phyloP scores from a whole-genome alignment of 2,329 filamentous ascomycete species.

The Tolypocladium capitatum region DNA sequence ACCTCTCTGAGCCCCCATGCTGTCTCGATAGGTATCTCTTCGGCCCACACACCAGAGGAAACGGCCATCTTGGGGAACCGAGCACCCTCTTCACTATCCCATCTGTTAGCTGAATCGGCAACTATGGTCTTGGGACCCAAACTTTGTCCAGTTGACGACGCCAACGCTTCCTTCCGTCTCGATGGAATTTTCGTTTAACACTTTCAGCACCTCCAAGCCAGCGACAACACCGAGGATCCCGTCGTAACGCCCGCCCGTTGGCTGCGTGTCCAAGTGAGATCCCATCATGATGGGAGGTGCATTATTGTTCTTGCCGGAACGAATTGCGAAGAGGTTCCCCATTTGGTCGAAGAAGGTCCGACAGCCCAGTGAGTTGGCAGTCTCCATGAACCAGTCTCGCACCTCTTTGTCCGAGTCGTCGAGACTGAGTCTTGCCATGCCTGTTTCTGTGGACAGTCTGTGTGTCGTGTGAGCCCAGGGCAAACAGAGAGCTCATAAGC shows the following conservation, averaged over 20 bases:
- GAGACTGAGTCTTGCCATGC: constrained; percentile 63
- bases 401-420: constrained; percentile 58
- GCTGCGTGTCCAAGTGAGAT: constrained; percentile 55
- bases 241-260: constrained; percentile 56
- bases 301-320: constrained; percentile 33
- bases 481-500: too few species aligned
- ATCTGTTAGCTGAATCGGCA: too few species aligned
- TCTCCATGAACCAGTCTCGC: constrained; percentile 62
- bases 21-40: too few species aligned
- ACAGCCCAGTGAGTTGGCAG: constrained; percentile 51
- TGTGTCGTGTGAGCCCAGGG: neutral
- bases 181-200: constrained; percentile 52
- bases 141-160: constrained; percentile 70
- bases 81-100: too few species aligned
- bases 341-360: constrained; percentile 57
- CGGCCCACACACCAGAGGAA: too few species aligned
- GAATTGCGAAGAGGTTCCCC: constrained; percentile 69
- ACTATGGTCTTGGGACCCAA: too few species aligned
- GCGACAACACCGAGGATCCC: constrained; percentile 64
- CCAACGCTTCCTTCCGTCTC: constrained; percentile 61
- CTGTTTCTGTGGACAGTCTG: constrained; percentile 38
- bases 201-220: constrained; percentile 58
- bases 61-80: too few species aligned
- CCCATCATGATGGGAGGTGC: constrained; percentile 48
- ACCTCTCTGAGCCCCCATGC: too few species aligned